Conservation (phyloP, 129 eudicot species). For the Flaveria trinervia region DNA sequence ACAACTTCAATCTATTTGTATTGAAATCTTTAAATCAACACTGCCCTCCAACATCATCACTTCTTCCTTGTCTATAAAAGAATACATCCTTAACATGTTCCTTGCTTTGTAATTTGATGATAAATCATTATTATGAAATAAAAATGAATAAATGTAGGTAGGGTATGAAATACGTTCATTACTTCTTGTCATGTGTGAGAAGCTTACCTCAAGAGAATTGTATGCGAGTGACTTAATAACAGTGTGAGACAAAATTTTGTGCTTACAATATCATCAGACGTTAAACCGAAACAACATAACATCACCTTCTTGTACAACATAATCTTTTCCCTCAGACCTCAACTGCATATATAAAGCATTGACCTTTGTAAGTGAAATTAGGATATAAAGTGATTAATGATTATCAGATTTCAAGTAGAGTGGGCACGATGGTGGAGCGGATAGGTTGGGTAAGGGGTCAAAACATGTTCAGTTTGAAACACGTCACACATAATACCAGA, state of each 20-base stretch:
- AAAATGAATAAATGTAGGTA: not conserved
- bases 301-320: constrained; percentile 92
- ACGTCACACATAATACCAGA: not conserved
- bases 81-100: not conserved
- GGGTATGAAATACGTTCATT: not conserved
- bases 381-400: not conserved
- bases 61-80: constrained; percentile 20
- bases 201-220: constrained; percentile 27
- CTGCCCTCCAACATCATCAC: constrained; percentile 4
- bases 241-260: constrained; percentile 8
- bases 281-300: constrained; percentile 93
- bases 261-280: constrained; percentile 43
- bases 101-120: constrained; percentile 18
- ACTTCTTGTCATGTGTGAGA: not conserved
- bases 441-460: not conserved
- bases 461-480: not conserved
- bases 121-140: not conserved
- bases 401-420: not conserved
- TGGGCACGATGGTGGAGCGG: not conserved
- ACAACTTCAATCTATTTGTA: constrained; percentile 17
- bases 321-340: constrained; percentile 95
- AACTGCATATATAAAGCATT: constrained; percentile 55
- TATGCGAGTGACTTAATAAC: not conserved
- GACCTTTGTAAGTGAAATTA: not conserved
- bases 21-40: not conserved